phyloP scores from a whole-genome alignment of 495 filamentous ascomycete genomes.

The Patellaria atrata region DNA sequence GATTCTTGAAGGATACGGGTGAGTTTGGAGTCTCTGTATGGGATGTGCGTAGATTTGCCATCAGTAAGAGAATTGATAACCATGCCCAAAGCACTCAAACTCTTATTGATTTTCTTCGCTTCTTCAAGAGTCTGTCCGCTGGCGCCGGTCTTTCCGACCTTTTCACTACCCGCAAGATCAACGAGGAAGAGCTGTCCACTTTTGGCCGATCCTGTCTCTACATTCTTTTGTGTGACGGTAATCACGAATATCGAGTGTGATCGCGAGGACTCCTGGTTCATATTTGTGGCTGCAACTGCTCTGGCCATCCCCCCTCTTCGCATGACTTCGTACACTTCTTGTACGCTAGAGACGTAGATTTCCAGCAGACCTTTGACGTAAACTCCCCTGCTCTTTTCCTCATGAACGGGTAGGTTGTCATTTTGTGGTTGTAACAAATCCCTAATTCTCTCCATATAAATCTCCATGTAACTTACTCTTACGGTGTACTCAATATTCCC shows the following conservation, averaged over 20 bases:
- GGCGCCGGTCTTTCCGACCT: conserved; percentile 96
- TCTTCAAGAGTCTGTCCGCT: conserved; percentile 96
- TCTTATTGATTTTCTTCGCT: conserved; percentile 99
- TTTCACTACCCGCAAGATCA: conserved; percentile 94
- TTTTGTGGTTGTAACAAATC: conserved; percentile 84
- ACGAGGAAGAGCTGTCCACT: conserved; percentile 94
- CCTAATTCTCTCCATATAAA: conserved; percentile 97
- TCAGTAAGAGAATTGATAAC: conserved; percentile 97
- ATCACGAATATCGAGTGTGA: conserved; percentile 98
- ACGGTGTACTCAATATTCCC: conserved; percentile 97
- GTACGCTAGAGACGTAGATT: conserved; percentile 88
- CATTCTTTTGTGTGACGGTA: conserved; percentile 93
- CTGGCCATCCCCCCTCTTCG: conserved; percentile 74
- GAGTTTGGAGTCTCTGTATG: conserved; percentile 95
- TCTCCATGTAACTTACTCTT: conserved; percentile 97
- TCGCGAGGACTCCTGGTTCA: conserved; percentile 97
- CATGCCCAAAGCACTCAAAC: conserved; percentile 93
- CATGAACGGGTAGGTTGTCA: conserved; percentile 92
- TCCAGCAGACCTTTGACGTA: conserved; percentile 94
- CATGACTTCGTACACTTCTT: conserved; percentile 96
- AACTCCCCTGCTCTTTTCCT: conserved; percentile 90
- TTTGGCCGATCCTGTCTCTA: conserved; percentile 91
- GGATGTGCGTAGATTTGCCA: conserved; percentile 93
- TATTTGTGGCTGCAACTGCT: conserved; percentile 96
- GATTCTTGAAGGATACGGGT: conserved; percentile 95